These are phyloP conservation scores for Kwoniella mangroviensis DNA, from an alignment of 768 basidiomycete species.

Conservation along the genomic window DNA sequence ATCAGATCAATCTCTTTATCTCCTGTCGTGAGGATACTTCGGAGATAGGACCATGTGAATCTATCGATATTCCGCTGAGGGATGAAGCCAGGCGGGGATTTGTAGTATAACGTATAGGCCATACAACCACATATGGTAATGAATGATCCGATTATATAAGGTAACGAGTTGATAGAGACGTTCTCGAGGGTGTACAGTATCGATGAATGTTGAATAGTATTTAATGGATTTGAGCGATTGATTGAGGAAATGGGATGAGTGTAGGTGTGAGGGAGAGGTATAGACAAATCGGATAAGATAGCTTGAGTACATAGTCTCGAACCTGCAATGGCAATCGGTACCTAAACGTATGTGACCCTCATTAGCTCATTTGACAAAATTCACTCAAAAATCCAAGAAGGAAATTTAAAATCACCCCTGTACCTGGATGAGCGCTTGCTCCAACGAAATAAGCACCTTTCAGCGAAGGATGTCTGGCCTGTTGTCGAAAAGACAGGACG, in stretches of 20 bases:
- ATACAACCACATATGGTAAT: conserved; percentile 3
- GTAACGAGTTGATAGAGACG: neutral
- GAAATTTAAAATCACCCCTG: too few relatives aligned
- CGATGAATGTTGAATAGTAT: conserved; percentile 7
- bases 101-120: neutral
- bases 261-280: conserved; percentile 43
- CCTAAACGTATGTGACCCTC: conserved; percentile 22
- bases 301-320: conserved; percentile 57
- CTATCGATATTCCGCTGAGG: neutral
- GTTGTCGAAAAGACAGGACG: conserved; percentile 57
- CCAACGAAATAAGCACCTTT: conserved; percentile 60
- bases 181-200: conserved; percentile 25
- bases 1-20: conserved; percentile 18
- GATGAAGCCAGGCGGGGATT: neutral
- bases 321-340: conserved; percentile 60
- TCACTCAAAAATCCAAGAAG: too few relatives aligned
- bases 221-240: conserved; percentile 11
- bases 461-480: conserved; percentile 55
- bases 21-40: conserved; percentile 17
- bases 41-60: conserved; percentile 1
- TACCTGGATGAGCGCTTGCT: conserved; percentile 61
- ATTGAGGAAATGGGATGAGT: neutral
- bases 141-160: conserved; percentile 25
- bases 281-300: conserved; percentile 52
- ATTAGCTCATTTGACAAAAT: too few relatives aligned